phyloP scores from a whole-genome alignment of 805 yeast species.

The Peterozyma xylosa region DNA sequence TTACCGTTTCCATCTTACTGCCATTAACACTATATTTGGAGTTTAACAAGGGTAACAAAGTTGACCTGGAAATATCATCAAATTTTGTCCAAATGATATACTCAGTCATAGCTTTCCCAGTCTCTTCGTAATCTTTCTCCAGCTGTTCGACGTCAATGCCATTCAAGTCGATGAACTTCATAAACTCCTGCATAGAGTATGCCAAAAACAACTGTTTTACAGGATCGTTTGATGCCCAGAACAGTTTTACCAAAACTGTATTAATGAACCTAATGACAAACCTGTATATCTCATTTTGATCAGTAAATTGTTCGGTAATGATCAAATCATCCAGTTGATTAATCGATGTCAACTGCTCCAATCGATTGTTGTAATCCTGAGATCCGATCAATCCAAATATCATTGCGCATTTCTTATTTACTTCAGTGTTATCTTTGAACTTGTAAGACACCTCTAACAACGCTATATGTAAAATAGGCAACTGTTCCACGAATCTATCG shows the following conservation, averaged over 20 bases:
- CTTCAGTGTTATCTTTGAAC: conserved; percentile 39
- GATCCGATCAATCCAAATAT: conserved; percentile 76
- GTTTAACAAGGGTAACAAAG: conserved; percentile 65
- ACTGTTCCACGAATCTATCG: conserved; percentile 21
- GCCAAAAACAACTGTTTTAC: conserved; percentile 77
- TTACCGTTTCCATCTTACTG: conserved; percentile 32
- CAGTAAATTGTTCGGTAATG: conserved; percentile 55
- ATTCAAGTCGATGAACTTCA: conserved; percentile 52
- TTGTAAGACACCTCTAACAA: conserved; percentile 50
- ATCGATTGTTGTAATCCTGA: conserved; percentile 49
- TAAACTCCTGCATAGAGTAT: conserved; percentile 79
- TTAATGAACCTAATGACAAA: conserved; percentile 64
- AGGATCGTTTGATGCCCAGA: conserved; percentile 88
- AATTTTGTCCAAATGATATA: conserved; percentile 51
- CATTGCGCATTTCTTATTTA: conserved; percentile 55
- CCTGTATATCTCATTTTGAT: conserved; percentile 49
- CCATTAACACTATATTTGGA: conserved; percentile 59
- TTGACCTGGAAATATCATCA: conserved; percentile 59
- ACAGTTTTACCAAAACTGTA: conserved; percentile 67
- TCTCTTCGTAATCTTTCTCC: conserved; percentile 12
- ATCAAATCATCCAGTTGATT: conserved; percentile 35
- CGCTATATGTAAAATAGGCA: conserved; percentile 41
- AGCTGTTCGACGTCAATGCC: conserved; percentile 8
- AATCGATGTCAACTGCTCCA: conserved; percentile 28
- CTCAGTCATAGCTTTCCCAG: conserved; percentile 17